Evolutionary conservation across 352 stramenopile species (phyloP).

Genomic region (Poterioochromonas sp.): DNA sequence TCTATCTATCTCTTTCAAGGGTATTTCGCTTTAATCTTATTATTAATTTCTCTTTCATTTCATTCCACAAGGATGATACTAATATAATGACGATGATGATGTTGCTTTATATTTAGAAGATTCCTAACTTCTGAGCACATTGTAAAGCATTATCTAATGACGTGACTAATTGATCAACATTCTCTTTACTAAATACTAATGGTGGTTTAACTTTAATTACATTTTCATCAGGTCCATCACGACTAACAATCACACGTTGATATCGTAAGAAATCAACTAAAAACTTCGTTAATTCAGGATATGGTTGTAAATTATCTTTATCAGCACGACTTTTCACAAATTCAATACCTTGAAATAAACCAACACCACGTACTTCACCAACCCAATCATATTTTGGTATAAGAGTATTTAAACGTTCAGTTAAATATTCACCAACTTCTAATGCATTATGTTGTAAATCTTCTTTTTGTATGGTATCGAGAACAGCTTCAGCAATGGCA

Average conservation of each 20-base stretch:
- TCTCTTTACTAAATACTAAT: slow-evolving; percentile 48
- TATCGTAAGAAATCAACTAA: slow-evolving; percentile 49
- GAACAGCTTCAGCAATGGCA: slow-evolving; percentile 56
- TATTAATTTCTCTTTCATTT: too few relatives aligned
- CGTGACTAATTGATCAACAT: slow-evolving; percentile 53
- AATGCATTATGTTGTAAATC: slow-evolving; percentile 50
- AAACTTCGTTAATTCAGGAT: slow-evolving; percentile 25
- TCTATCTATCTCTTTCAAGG: too few relatives aligned
- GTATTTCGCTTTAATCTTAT: too few relatives aligned
- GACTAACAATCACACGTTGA: slow-evolving; percentile 56
- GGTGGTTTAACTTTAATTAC: slow-evolving; percentile 68
- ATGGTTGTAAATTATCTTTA: slow-evolving; percentile 46
- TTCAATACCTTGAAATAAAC: slow-evolving; percentile 66
- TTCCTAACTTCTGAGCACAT: not conserved
- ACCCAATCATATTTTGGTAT: slow-evolving; percentile 46
- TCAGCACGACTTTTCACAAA: slow-evolving; percentile 43
- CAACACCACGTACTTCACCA: slow-evolving; percentile 60
- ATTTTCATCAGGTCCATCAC: slow-evolving; percentile 64
- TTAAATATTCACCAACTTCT: slow-evolving; percentile 53
- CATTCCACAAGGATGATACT: too few relatives aligned
- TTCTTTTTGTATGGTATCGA: slow-evolving; percentile 54
- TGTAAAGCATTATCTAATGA: slow-evolving; percentile 45
- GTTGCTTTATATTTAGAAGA: slow-evolving; percentile 2
- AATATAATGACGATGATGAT: too few relatives aligned
- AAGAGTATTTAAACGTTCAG: slow-evolving; percentile 42